Conservation (phyloP, 2,329 filamentous ascomycete species). For the Celoporthe dispersa region DNA sequence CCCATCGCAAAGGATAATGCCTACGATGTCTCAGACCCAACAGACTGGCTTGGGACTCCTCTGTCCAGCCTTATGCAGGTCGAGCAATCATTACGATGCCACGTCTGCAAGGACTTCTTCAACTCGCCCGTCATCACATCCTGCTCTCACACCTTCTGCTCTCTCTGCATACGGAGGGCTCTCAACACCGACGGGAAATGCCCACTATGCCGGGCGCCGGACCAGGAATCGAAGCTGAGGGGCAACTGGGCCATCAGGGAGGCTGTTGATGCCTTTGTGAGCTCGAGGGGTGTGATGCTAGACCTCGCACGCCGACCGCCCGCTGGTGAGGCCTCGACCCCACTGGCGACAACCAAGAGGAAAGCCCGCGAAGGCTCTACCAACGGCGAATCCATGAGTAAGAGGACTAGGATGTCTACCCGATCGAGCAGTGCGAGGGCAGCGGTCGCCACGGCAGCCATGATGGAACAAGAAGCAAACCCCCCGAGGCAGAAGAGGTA, state of each 20-base stretch:
- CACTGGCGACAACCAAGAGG: constrained; percentile 52
- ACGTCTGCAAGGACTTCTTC: constrained; percentile 98
- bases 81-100: constrained; percentile 86
- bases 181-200: constrained; percentile 85
- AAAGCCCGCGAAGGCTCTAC: constrained; percentile 46
- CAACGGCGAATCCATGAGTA: constrained; percentile 43
- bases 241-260: constrained; percentile 87
- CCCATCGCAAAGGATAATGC: constrained; percentile 28
- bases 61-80: constrained; percentile 69
- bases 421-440: constrained; percentile 50
- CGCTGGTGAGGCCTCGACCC: constrained; percentile 29
- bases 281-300: constrained; percentile 65
- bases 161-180: constrained; percentile 87
- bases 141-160: constrained; percentile 96
- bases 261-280: constrained; percentile 77
- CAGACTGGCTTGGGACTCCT: constrained; percentile 79
- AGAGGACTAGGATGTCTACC: constrained; percentile 58
- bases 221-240: constrained; percentile 84
- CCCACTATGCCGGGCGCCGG: constrained; percentile 76
- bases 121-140: constrained; percentile 92
- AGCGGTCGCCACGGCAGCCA: constrained; percentile 43
- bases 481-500: constrained; percentile 41
- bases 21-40: constrained; percentile 54
- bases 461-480: constrained; percentile 39
- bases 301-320: constrained; percentile 62